A percentile compares a stretch with the other conserved stretches of the same genome.
Conservation (phyloP, 805 yeast species). For the Lachancea meyersii region DNA sequence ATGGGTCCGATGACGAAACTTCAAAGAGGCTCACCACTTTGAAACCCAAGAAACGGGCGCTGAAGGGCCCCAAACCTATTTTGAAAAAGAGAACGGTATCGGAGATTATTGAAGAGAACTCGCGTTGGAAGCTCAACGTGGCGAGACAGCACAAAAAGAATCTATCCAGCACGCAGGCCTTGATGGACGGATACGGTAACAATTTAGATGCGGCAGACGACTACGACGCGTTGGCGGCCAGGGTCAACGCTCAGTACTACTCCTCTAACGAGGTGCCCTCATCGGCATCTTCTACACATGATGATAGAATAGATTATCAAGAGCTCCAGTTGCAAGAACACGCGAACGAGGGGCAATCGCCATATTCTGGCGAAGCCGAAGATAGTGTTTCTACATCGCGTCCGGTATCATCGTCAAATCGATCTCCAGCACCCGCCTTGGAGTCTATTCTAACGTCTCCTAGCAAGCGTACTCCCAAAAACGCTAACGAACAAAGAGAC, state of each 20-base stretch:
- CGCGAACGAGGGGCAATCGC: not conserved
- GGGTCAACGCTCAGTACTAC: constrained; percentile 33
- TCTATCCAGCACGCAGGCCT: constrained; percentile 19
- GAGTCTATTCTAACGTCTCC: constrained; percentile 20
- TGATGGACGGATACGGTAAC: constrained; percentile 23
- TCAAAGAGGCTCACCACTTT: constrained; percentile 26
- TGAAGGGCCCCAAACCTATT: constrained; percentile 63
- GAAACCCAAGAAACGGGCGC: constrained; percentile 6
- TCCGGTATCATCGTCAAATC: not conserved
- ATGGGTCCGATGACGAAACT: constrained; percentile 37
- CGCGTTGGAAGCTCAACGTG: constrained; percentile 37
- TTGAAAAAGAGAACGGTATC: constrained; percentile 80
- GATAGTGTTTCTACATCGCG: not conserved
- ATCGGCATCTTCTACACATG: not conserved
- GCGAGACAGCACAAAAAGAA: constrained; percentile 55
- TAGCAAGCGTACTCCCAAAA: constrained; percentile 6
- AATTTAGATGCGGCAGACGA: constrained; percentile 26
- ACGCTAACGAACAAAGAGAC: constrained; percentile 13
- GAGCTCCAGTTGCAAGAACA: not conserved
- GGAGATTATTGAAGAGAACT: constrained; percentile 50
- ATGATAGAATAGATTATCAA: not conserved
- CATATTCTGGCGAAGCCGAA: not conserved
- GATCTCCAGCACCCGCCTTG: constrained; percentile 7
- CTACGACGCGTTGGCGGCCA: constrained; percentile 32
- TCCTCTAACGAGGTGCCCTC: constrained; percentile 4